Base-by-base conservation (phyloP, 257 asterid species). In the Ophiorrhiza pumila region DNA sequence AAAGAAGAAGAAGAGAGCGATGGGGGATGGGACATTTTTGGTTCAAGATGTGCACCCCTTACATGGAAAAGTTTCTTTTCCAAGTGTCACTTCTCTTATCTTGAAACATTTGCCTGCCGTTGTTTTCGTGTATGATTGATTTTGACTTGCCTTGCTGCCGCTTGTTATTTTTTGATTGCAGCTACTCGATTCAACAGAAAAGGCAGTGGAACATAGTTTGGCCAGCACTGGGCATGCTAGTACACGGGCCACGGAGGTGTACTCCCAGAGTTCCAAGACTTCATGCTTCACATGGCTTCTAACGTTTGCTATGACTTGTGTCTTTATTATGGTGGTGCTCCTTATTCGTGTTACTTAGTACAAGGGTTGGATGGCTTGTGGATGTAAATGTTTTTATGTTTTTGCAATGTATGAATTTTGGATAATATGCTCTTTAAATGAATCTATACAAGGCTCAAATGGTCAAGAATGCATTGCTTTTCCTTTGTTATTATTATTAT, bases 181-280 rank as follows among this genome's bases (percentile, higher is more conserved):
- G 97, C 88, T 90, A 78, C 91, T 94, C 0, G 97, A 90, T 81
- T 94, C 97, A 31, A 94, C 97, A 4, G 93, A 90, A 84, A 87
- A 87, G 76, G 96, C 97, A 0, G 88, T 94, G 27, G 99, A 94
- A 75, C 91, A 87, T 78, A 91, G 96, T 84, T 77, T 94, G 84
- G 99, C 93, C 4, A 88, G 91, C 80, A 94, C 97, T 0, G 92
- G 93, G 61, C 95, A 84, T 27, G 97, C 93, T 57, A 92, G 69
- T 74, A 53, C 82, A 11, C 85, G 96, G 58, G 96, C 98, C 8
- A 71, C 67, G 91, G 88, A 78, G 65, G 87, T 91, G 12, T 88
- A 80, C 84, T 91, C 95, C 0, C 87, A 75, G 87, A 87, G 92
- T 75, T 56, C 81, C 76, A 90, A 89, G 78, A 95, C 98, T 1